Base-by-base conservation (phyloP, 768 basidiomycete genomes). In the Leccinum variicolor region DNA sequence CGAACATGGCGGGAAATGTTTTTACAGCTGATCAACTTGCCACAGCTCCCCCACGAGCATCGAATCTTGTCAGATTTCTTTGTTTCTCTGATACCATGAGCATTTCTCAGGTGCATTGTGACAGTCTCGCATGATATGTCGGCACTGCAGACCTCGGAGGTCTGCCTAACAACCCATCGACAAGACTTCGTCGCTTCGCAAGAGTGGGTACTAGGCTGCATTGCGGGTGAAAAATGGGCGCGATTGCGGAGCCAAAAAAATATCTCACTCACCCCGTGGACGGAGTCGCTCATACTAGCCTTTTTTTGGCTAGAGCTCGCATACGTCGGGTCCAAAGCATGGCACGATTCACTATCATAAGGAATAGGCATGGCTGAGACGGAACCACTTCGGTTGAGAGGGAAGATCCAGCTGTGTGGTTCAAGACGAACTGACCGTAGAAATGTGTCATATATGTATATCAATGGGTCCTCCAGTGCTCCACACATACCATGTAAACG, bases 231-330 rank as follows among this genome's bases (percentile, higher is more conserved):
- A 36, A 39, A 9, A 6, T 9, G 36, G n/a, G 2, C 3, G 36
- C 14, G 36, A 39, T 39, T 8, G 36, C 2, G 17, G 36, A 39
- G 9, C 0, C 0, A 17, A 39, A 39, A 9, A 3, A 9, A 1
- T 3, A 17, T 39, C 7, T 39, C 39, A n/a, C 39, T 39, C 17
- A 2, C 39, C 17, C 2, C 39, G 39, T 39, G 17, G 2, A 1
- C 39, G 17, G 39, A 9, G 39, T 39, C 39, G 2, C 39, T 34
- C 33, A 0, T 13, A 31, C 15, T 39, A n/a, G 39, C 36, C 36
- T 39, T 17, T 0, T 0, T 39, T 17, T 0, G 14, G 15, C 36
- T 17, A 10, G 39, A n/a, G 39, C 0, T n/a, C 9, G 17, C 9
- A 41, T 41, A 41, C 0, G 17, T n/a, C n/a, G 39, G n/a, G n/a